A percentile compares a stretch with the other conserved stretches of the same genome.
These are phyloP conservation scores for Lachancea dasiensis DNA, from an alignment of 805 yeast genomes.

Conservation along the genomic window DNA sequence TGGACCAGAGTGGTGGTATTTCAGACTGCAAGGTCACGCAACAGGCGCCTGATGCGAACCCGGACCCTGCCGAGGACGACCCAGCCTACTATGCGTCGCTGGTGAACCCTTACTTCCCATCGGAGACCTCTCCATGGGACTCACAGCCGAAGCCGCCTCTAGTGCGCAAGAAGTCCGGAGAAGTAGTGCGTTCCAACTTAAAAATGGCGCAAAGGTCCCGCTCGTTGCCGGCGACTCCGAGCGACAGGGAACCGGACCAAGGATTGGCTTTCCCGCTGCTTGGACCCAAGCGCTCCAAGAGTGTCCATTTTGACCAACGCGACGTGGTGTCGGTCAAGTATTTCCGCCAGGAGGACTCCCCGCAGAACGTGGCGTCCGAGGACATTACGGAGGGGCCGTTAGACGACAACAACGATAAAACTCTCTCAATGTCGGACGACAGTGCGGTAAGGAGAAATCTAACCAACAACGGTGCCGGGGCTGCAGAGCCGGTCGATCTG, in stretches of 20 bases:
- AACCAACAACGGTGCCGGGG: too few relatives aligned
- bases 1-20: constrained; percentile 2
- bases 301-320: constrained; percentile 73
- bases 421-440: constrained; percentile 6
- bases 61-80: too few relatives aligned
- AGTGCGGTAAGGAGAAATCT: neutral
- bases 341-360: constrained; percentile 67
- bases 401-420: constrained; percentile 17
- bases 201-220: constrained; percentile 26
- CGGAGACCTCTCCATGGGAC: too few relatives aligned
- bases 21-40: too few relatives aligned
- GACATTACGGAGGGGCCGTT: constrained; percentile 31
- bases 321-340: constrained; percentile 54
- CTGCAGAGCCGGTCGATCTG: constrained; percentile 4
- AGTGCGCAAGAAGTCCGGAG: constrained; percentile 85
- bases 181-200: constrained; percentile 44
- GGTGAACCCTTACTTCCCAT: constrained; percentile 7
- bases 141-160: too few relatives aligned
- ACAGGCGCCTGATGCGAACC: neutral
- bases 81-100: too few relatives aligned
- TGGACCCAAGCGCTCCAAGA: constrained; percentile 42
- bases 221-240: constrained; percentile 40
- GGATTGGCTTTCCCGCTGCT: constrained; percentile 1
- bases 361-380: constrained; percentile 52
- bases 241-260: constrained; percentile 6